Conservation (phyloP, 116 monocot species). For the Posidonia oceanica region DNA sequence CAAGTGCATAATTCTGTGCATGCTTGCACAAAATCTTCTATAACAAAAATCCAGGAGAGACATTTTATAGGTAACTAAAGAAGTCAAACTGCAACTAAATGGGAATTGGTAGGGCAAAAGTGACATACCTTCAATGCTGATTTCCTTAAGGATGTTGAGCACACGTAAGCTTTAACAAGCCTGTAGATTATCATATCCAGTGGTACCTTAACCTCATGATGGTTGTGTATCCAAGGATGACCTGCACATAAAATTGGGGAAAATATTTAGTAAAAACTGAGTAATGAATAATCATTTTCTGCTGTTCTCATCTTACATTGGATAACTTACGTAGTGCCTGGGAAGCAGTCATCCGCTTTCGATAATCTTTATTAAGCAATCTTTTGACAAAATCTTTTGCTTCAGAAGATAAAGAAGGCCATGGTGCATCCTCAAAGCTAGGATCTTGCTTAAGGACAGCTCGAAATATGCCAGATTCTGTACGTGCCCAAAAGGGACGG, state of each 20-base stretch:
- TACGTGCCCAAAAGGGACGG: constrained; percentile 90
- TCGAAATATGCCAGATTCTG: constrained; percentile 88
- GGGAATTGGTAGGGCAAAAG: neutral
- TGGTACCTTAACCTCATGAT: constrained; percentile 11
- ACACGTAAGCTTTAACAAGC: constrained; percentile 49
- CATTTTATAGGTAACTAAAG: too few species aligned
- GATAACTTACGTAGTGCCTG: constrained; percentile 68
- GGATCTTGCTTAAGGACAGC: constrained; percentile 82
- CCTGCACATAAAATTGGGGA: neutral
- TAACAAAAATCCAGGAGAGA: too few species aligned
- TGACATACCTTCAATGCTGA: constrained; percentile 57
- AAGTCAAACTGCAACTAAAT: too few species aligned
- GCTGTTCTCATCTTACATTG: too few species aligned
- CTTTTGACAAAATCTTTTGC: constrained; percentile 78
- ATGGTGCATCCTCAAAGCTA: constrained; percentile 73
- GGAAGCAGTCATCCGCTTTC: constrained; percentile 75
- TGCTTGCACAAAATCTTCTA: too few species aligned
- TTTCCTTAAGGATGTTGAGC: constrained; percentile 75
- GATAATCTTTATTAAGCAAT: constrained; percentile 81
- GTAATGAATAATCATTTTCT: neutral
- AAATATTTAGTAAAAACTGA: neutral
- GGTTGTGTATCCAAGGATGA: constrained; percentile 13
- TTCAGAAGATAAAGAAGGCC: constrained; percentile 67
- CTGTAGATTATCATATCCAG: constrained; percentile 13
- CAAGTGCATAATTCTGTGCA: too few species aligned